Evolutionary conservation across 768 basidiomycete species (phyloP), one percentile per base, ranked within the genome.

Genomic region (Suillus americanus): DNA sequence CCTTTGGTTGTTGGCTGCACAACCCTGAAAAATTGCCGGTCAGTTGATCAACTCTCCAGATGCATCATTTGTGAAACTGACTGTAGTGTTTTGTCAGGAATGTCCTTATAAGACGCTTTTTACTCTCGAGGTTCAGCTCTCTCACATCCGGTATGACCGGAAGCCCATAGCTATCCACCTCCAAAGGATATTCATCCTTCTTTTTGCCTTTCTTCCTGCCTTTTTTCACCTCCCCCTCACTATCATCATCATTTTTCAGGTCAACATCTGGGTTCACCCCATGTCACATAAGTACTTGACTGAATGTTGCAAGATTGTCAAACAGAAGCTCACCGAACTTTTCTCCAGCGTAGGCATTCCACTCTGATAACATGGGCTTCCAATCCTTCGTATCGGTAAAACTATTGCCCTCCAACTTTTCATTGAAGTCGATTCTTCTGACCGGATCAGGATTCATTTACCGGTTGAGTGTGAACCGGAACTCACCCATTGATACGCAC

Each of bases 151-250:
- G 53, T 54, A 54, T 54, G 18, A 54, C 33, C 33, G 20, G 53
- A 5, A 54, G 53, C 33, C 53, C 53, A 54, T 54, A 54, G 53
- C 20, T 54, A 54, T 54, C 53, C 33, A 54, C 12, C 53, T n/a
- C 53, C 20, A 35, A 54, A 54, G 53, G 30, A 54, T 33, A 54
- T 5, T 35, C 5, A 0, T 54, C 33, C 33, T 54, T 54, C 33
- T 54, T 54, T 35, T 3, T 5, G 2, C 53, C 20, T n/a, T 20
- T 20, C 33, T 35, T 54, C 5, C 30, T 54, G 48, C 48, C 12
- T 12, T 50, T 50, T 13, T 51, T 51, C 33, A 3, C 53, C 18
- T 54, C 33, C 30, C 20, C 33, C 12, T 54, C 30, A 13, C 13
- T 30, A 20, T 33, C 7, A 0, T 50, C 14, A 50, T 50, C 53